Evolutionary conservation across 352 stramenopile genomes (phyloP).

Genomic region (Phytopythium sindhum): DNA sequence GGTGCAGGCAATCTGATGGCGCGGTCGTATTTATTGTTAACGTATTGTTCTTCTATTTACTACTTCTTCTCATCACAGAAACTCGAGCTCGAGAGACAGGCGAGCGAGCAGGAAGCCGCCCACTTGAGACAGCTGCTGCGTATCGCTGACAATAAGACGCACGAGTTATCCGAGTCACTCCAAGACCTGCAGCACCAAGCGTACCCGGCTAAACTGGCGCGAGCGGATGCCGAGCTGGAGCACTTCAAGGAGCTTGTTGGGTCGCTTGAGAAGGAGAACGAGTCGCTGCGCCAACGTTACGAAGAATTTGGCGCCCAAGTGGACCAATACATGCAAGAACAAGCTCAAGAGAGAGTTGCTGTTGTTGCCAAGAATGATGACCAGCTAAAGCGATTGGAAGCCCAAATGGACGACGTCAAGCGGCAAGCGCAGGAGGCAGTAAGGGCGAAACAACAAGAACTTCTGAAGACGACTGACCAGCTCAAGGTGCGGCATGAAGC

Average conservation of each 20-base stretch:
- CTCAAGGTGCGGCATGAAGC: constrained; percentile 60
- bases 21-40: not conserved
- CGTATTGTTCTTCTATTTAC: not conserved
- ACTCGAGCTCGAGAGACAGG: constrained; percentile 45
- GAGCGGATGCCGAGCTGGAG: constrained; percentile 42
- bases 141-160: constrained; percentile 40
- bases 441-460: constrained; percentile 52
- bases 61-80: constrained; percentile 24
- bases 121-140: constrained; percentile 56
- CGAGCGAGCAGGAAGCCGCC: constrained; percentile 42
- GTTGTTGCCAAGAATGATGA: constrained; percentile 30
- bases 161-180: constrained; percentile 36
- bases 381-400: constrained; percentile 30
- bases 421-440: constrained; percentile 39
- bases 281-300: constrained; percentile 60
- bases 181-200: constrained; percentile 43
- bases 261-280: constrained; percentile 44
- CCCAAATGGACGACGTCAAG: constrained; percentile 30
- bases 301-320: constrained; percentile 72
- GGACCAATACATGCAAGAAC: constrained; percentile 73
- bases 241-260: constrained; percentile 32
- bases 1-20: constrained; percentile 7
- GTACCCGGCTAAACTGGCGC: constrained; percentile 42
- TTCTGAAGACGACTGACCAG: constrained; percentile 44
- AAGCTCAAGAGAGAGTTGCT: constrained; percentile 40